Base-by-base conservation (phyloP, 2,329 filamentous ascomycete genomes). In the Aspergillus transmontanensis region DNA sequence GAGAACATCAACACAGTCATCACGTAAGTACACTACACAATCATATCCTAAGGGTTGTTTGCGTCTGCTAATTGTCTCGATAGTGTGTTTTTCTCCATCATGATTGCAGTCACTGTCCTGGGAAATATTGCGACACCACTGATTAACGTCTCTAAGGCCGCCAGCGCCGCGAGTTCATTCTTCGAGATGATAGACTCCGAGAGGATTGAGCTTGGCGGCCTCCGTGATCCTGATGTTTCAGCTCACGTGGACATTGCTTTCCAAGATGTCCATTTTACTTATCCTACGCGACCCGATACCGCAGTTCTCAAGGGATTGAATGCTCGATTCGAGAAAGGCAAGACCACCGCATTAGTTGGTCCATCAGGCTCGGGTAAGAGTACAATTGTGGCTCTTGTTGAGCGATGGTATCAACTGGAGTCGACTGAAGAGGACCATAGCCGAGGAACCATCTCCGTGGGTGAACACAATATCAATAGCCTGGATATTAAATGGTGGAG, bases 221-320 rank as follows among this genome's bases (percentile, higher is more conserved):
- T 86, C 6, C 81, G 72, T 59, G 81, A 77, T 1, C 83, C 84
- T 0, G 81, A 85, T n/a, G 81, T 84, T 21, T 82, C 82, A 1
- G 80, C 81, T 2, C 77, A 75, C 6, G 77, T 79, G 21, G 84
- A 89, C 58, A 89, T 91, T 56, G 77, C 84, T 6, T 86, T 94
- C 32, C 58, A 86, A 12, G 81, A 87, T 48, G 85, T 94, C 12
- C 85, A 83, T n/a, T 93, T 94, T 70, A 86, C 89, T 2, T 94
- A 94, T 69, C 91, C 91, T 0, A 79, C 67, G 63, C 78, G 80
- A 4, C 72, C 77, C 0, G 70, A 75, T 21, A 71, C 76, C 6
- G 71, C 71, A 10, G 74, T 80, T 0, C 64, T 82, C 1, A 73
- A 77, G 30, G 69, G 72, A 2, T 67, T 82, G 16, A 66, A 73